These are phyloP conservation scores for Calocybe gambosa DNA, from an alignment of 1,284 basidiomycete species.

Conservation along the genomic window DNA sequence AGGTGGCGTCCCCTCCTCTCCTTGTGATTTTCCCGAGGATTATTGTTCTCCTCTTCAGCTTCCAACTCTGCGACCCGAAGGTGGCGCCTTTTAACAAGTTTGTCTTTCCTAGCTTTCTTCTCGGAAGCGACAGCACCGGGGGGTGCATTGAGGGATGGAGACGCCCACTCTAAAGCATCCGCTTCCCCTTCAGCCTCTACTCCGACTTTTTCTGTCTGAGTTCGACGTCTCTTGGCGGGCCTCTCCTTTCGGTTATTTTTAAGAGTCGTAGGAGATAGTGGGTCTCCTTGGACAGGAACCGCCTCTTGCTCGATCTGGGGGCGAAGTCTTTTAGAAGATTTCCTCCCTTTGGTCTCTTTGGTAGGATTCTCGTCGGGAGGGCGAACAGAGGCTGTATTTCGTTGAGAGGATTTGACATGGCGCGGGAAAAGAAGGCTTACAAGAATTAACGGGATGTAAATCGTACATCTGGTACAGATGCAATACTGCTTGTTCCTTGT, in stretches of 20 bases:
- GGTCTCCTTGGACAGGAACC: background rate
- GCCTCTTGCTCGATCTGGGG: slow-evolving; percentile 17
- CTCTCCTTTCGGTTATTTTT: background rate
- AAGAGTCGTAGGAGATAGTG: background rate
- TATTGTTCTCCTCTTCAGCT: background rate
- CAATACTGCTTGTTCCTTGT: slow-evolving; percentile 91
- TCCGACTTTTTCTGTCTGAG: background rate
- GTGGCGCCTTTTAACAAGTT: background rate
- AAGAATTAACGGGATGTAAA: slow-evolving; percentile 50
- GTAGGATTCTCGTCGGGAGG: slow-evolving; percentile 44
- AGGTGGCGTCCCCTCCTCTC: background rate
- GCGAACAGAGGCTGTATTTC: slow-evolving; percentile 39
- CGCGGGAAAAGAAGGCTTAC: background rate
- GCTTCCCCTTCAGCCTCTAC: background rate
- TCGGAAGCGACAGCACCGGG: background rate
- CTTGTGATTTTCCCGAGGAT: background rate
- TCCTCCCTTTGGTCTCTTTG: slow-evolving; percentile 47
- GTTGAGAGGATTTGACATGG: background rate
- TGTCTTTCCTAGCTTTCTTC: background rate
- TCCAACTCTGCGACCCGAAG: background rate
- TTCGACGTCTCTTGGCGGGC: background rate
- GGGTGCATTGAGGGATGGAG: background rate
- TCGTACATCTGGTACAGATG: slow-evolving; percentile 78
- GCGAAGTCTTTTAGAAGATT: slow-evolving; percentile 36
- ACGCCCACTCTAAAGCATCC: background rate